Evolutionary conservation across 371 early-diverging fungal genomes (phyloP).

Genomic region (Apophysomyces variabilis): DNA sequence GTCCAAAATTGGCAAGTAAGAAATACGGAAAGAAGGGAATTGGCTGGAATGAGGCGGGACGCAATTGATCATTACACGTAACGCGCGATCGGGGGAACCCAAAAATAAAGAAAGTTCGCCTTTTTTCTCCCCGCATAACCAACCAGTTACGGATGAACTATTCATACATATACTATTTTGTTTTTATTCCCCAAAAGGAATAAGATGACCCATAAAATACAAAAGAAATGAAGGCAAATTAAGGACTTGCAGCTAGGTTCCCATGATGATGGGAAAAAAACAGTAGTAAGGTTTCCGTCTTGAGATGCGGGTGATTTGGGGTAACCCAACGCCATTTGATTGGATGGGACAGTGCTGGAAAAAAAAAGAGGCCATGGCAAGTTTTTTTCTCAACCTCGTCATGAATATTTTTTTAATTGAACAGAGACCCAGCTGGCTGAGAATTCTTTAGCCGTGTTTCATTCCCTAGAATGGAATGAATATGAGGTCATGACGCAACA

Average conservation of each 20-base stretch:
- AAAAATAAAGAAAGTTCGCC: neutral
- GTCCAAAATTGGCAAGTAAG: neutral
- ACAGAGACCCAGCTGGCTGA: neutral
- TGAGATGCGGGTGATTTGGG: constrained; percentile 13
- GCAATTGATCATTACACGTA: neutral
- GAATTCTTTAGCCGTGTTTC: constrained; percentile 2
- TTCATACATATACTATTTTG: too few relatives aligned
- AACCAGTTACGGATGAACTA: neutral
- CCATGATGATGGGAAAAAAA: constrained; percentile 1
- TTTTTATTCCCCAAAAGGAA: too few relatives aligned
- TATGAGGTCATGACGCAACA: neutral
- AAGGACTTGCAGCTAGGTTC: too few relatives aligned
- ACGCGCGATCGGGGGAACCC: neutral
- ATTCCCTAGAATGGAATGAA: neutral
- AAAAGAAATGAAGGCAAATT: too few relatives aligned
- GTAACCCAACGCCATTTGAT: constrained; percentile 4
- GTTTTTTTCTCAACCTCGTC: neutral
- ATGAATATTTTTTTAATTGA: constrained; percentile 1
- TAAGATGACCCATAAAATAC: too few relatives aligned
- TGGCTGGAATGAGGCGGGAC: constrained; percentile 1
- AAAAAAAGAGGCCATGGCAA: neutral
- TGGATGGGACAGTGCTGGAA: constrained; percentile 16
- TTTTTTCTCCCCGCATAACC: neutral
- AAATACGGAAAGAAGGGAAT: neutral
- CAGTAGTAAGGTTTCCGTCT: neutral